Evolutionary conservation across 2,329 filamentous ascomycete genomes (phyloP).

Genomic region (Fusarium sp.): DNA sequence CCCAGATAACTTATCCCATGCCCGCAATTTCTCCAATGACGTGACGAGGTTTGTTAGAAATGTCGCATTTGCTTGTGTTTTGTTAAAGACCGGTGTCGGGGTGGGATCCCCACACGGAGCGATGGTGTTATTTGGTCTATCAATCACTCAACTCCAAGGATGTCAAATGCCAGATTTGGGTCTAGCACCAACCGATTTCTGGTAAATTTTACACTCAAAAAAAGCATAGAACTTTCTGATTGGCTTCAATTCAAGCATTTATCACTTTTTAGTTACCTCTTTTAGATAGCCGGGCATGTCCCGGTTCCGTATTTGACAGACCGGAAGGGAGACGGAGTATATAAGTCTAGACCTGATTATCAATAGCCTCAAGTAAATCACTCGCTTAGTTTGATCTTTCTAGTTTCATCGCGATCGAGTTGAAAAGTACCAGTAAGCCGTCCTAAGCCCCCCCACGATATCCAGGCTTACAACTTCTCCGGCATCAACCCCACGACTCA

Average conservation of each 20-base stretch:
- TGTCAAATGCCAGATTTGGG: conserved; percentile 4
- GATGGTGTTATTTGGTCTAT: conserved; percentile 51
- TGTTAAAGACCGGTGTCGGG: conserved; percentile 41
- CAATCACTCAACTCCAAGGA: conserved; percentile 45
- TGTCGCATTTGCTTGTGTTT: conserved; percentile 14
- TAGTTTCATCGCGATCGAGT: not conserved
- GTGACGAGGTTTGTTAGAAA: conserved; percentile 33
- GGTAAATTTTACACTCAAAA: not conserved
- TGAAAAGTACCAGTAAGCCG: not conserved
- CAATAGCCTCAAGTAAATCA: not conserved
- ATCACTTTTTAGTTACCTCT: not conserved
- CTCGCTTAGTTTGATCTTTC: not conserved
- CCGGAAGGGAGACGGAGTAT: not conserved
- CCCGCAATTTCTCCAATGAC: conserved; percentile 41
- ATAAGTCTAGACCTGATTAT: not conserved
- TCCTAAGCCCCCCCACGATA: not conserved
- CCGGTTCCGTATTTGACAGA: not conserved
- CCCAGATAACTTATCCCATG: conserved; percentile 30
- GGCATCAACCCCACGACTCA: not conserved
- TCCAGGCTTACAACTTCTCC: not conserved
- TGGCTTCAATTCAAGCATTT: not conserved
- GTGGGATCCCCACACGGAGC: conserved; percentile 38
- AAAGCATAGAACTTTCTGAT: not conserved
- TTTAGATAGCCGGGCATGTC: not conserved
- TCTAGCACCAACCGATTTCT: not conserved